Conservation (phyloP, 2,329 filamentous ascomycete species). For the Sporothrix pseudoabietina region DNA sequence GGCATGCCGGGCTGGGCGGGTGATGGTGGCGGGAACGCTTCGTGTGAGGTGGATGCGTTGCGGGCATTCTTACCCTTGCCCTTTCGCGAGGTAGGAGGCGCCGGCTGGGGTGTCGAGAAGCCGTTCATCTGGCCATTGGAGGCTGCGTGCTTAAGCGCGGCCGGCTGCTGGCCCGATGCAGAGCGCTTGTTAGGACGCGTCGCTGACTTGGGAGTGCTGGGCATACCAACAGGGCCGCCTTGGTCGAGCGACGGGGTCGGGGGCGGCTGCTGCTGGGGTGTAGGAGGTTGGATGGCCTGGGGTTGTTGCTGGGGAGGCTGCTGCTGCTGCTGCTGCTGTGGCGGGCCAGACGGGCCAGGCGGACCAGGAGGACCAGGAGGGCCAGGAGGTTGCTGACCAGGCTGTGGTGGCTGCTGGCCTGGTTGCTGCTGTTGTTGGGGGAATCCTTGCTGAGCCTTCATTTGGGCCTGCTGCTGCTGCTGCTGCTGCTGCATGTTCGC, state of each 20-base stretch:
- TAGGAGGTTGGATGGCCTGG: slow-evolving; percentile 23
- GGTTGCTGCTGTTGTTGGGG: slow-evolving; percentile 45
- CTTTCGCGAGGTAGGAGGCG: slow-evolving; percentile 12
- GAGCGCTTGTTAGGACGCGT: slow-evolving; percentile 40
- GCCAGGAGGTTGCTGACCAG: neutral
- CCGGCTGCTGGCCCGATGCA: slow-evolving; percentile 45
- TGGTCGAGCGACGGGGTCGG: slow-evolving; percentile 26
- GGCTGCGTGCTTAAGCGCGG: slow-evolving; percentile 50
- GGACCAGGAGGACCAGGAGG: slow-evolving; percentile 33
- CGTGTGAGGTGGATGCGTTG: slow-evolving; percentile 7
- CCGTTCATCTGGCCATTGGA: slow-evolving; percentile 56
- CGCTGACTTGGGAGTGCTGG: slow-evolving; percentile 51
- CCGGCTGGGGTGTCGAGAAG: slow-evolving; percentile 49
- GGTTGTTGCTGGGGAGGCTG: slow-evolving; percentile 36
- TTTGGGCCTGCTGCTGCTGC: slow-evolving; percentile 39
- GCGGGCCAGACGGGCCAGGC: slow-evolving; percentile 34
- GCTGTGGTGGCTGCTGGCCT: slow-evolving; percentile 39
- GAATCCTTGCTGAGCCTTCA: slow-evolving; percentile 46
- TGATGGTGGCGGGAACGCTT: slow-evolving; percentile 11
- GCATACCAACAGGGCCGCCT: slow-evolving; percentile 39
- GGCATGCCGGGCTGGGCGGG: neutral
- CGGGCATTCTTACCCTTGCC: slow-evolving; percentile 22
- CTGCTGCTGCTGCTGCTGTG: slow-evolving; percentile 46
- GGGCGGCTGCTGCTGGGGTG: slow-evolving; percentile 28
- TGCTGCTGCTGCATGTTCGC: slow-evolving; percentile 52